These are phyloP conservation scores for Sporothrix curviconia DNA, from an alignment of 2,329 filamentous ascomycete genomes.

Conservation along the genomic window DNA sequence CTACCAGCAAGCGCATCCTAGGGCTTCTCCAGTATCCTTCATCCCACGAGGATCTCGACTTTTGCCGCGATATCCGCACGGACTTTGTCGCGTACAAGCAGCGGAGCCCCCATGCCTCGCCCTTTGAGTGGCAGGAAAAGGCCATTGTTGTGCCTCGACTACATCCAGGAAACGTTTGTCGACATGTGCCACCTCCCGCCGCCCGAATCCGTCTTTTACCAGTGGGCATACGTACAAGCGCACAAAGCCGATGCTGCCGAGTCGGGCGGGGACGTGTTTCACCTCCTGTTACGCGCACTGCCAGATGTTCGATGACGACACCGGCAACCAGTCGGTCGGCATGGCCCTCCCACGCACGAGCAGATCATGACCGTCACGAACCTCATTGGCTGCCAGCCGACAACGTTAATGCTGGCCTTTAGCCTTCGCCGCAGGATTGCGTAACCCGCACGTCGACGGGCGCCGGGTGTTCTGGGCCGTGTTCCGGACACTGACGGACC, in stretches of 20 bases:
- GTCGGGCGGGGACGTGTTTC: slow-evolving; percentile 6
- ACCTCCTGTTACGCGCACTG: neutral
- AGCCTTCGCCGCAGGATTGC: neutral
- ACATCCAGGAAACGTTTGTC: neutral
- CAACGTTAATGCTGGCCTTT: slow-evolving; percentile 6
- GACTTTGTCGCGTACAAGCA: neutral
- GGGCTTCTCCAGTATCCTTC: neutral
- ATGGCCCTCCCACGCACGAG: neutral
- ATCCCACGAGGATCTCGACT: neutral
- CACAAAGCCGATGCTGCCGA: neutral
- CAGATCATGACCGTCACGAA: neutral
- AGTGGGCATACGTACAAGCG: neutral
- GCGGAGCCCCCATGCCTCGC: neutral
- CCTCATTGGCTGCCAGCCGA: neutral
- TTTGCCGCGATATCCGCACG: neutral
- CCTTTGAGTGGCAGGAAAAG: neutral
- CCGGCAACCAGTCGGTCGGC: neutral
- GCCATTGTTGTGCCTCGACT: neutral
- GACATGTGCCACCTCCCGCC: slow-evolving; percentile 3
- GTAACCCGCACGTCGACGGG: neutral
- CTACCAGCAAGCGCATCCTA: neutral
- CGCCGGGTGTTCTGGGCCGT: neutral
- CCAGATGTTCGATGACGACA: neutral
- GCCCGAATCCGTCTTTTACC: neutral
- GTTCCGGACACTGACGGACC: neutral